Percentiles rank a stretch among this genome's conserved stretches.
Conservation (phyloP, 2,329 filamentous ascomycete genomes). For the Elsinoe arachidis region DNA sequence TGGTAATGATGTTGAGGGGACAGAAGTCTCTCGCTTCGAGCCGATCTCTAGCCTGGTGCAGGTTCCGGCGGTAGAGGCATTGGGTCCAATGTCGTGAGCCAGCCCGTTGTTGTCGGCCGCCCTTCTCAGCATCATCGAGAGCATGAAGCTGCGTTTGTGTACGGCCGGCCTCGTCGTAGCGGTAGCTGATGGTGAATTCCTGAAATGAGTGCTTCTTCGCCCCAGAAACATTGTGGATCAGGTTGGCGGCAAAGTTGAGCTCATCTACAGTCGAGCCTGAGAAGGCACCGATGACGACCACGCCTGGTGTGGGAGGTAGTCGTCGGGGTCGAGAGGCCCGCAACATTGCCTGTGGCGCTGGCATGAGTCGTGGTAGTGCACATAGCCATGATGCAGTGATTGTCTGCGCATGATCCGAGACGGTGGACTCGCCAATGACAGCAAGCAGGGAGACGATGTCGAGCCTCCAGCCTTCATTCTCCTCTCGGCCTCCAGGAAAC, state of each 20-base stretch:
- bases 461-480: not conserved
- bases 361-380: slow-evolving; percentile 6
- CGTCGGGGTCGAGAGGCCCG: not conserved
- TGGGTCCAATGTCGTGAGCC: not conserved
- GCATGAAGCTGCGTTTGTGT: not conserved
- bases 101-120: not conserved
- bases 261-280: slow-evolving; percentile 3
- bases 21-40: slow-evolving; percentile 2
- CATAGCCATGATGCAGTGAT: slow-evolving; percentile 10
- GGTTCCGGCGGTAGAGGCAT: not conserved
- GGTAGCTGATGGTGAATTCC: slow-evolving; percentile 4
- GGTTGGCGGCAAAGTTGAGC: slow-evolving; percentile 6
- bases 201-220: slow-evolving; percentile 9
- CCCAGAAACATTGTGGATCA: slow-evolving; percentile 1
- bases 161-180: not conserved
- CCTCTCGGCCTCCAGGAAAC: slow-evolving; percentile 4
- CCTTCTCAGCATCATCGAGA: not conserved
- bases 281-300: slow-evolving; percentile 2
- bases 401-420: not conserved
- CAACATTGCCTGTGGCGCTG: slow-evolving; percentile 4
- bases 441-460: slow-evolving; percentile 9
- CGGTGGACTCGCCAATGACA: slow-evolving; percentile 9
- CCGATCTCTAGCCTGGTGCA: not conserved
- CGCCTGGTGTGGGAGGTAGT: slow-evolving; percentile 9
- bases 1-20: slow-evolving; percentile 2